Percentiles rank a stretch among this genome's conserved stretches.
Evolutionary conservation across 352 stramenopile genomes (phyloP).

Genomic region (Globisporangium echinulatum): DNA sequence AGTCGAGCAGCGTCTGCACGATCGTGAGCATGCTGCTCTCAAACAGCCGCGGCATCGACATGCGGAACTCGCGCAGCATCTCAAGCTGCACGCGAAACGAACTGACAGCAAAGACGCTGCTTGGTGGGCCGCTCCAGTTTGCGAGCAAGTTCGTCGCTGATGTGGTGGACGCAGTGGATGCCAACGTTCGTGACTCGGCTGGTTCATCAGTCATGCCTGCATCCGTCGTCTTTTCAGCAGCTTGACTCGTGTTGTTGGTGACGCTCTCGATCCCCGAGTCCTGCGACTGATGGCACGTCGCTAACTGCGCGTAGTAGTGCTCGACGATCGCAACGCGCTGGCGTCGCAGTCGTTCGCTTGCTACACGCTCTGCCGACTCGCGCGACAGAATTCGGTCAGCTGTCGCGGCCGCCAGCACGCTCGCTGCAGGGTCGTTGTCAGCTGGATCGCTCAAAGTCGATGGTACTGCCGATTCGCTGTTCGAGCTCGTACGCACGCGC

Average conservation of each 20-base stretch:
- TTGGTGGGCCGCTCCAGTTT: constrained; percentile 17
- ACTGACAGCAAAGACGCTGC: constrained; percentile 38
- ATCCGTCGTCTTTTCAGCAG: no score
- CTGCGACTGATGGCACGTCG: background rate
- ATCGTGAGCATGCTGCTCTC: constrained; percentile 41
- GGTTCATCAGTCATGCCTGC: background rate
- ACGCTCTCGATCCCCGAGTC: background rate
- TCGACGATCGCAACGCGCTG: constrained; percentile 36
- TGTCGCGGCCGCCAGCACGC: constrained; percentile 25
- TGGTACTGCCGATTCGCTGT: background rate
- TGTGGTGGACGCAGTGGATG: background rate
- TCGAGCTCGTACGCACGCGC: background rate
- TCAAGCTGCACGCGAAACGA: constrained; percentile 65
- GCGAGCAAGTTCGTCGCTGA: background rate
- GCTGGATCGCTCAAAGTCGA: constrained; percentile 1
- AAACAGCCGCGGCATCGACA: constrained; percentile 34
- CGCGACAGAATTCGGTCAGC: constrained; percentile 33
- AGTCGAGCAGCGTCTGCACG: constrained; percentile 51
- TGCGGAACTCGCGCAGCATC: constrained; percentile 55
- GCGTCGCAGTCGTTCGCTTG: constrained; percentile 24
- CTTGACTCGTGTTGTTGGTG: background rate
- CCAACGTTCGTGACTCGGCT: background rate
- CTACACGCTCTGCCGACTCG: constrained; percentile 26
- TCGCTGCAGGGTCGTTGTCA: constrained; percentile 21
- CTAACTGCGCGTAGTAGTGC: constrained; percentile 32